Evolutionary conservation across 768 basidiomycete species (phyloP).

Genomic region (Lactifluus pinguis): DNA sequence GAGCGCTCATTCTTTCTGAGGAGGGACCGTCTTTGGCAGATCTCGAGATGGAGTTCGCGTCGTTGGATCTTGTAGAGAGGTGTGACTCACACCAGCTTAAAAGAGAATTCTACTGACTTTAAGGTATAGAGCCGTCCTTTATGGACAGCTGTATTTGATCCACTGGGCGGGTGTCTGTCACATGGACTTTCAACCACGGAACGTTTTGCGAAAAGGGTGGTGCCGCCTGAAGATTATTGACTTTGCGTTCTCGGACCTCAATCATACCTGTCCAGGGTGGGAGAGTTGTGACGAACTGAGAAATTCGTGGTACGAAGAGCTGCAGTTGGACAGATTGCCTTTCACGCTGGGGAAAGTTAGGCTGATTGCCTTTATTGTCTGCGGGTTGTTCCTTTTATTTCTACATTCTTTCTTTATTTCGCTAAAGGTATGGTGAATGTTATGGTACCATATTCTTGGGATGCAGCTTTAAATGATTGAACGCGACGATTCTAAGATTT

Average conservation of each 20-base stretch:
- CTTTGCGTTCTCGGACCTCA: background rate
- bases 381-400: too few species aligned
- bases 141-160: background rate
- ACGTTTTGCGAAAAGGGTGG: background rate
- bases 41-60: background rate
- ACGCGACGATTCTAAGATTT: too few species aligned
- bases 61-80: background rate
- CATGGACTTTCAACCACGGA: background rate
- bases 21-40: background rate
- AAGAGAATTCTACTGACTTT: background rate
- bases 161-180: background rate
- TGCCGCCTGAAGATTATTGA: background rate
- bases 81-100: background rate
- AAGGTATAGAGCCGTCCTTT: background rate
- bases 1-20: background rate
- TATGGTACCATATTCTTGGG: too few species aligned
- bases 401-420: too few species aligned
- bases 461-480: too few species aligned
- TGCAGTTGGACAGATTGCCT: too few species aligned
- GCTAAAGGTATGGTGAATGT: too few species aligned
- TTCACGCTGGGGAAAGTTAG: too few species aligned
- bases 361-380: too few species aligned
- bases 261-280: background rate
- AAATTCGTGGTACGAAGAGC: too few species aligned
- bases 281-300: too few species aligned